Conservation (phyloP, 768 basidiomycete species). For the Lactifluus pinguis region DNA sequence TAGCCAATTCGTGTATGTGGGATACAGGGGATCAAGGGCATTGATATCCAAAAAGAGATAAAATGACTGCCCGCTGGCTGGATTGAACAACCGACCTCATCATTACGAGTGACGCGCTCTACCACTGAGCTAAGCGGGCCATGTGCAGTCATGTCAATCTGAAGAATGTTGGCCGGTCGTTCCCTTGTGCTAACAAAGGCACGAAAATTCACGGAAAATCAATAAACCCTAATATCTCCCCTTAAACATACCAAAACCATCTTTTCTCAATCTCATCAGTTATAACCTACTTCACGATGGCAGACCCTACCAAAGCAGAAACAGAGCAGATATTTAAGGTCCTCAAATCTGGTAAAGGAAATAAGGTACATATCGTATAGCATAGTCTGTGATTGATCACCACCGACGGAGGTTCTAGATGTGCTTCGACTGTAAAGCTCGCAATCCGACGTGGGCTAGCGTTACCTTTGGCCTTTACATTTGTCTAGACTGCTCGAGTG, state of each 20-base stretch:
- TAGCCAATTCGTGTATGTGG: neutral
- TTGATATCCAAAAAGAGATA: neutral
- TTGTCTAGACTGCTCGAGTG: constrained; percentile 92
- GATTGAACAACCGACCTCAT: constrained; percentile 22
- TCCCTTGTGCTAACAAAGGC: neutral
- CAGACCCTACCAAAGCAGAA: constrained; percentile 76
- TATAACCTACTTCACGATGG: constrained; percentile 33
- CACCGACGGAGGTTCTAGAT: constrained; percentile 33
- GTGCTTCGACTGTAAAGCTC: constrained; percentile 93
- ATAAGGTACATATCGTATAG: constrained; percentile 47
- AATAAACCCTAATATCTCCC: neutral
- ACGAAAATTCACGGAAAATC: neutral
- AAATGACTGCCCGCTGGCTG: constrained; percentile 20
- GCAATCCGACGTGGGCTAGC: constrained; percentile 96
- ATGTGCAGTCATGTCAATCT: accelerated
- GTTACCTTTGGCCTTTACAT: constrained; percentile 97
- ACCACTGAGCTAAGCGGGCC: constrained; percentile 27
- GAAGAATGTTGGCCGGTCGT: neutral
- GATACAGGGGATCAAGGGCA: too few species aligned
- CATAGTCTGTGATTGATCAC: neutral
- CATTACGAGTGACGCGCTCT: constrained; percentile 26
- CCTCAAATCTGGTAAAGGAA: constrained; percentile 76
- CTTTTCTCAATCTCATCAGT: neutral
- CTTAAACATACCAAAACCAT: neutral
- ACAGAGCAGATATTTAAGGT: constrained; percentile 81